phyloP scores from a whole-genome alignment of 2,329 filamentous ascomycete species.

The Pseudonectria foliicola region DNA sequence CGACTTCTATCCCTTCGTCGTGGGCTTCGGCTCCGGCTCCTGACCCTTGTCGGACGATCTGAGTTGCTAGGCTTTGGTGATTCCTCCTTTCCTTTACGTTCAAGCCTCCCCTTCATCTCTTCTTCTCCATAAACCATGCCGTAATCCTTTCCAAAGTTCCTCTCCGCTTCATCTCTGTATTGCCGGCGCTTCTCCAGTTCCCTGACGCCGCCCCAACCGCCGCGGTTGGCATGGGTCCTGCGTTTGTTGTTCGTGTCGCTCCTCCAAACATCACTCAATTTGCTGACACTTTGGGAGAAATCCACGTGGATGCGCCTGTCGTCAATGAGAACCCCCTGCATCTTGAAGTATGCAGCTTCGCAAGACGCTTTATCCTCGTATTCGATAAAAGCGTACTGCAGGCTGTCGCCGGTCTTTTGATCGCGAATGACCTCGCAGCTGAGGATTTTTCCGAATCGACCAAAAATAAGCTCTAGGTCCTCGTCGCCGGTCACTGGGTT shows the following conservation, averaged over 20 bases:
- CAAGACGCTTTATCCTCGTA: conserved; percentile 89
- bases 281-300: conserved; percentile 90
- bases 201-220: conserved; percentile 86
- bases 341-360: conserved; percentile 95
- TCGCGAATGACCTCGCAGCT: conserved; percentile 96
- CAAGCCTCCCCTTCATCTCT: conserved; percentile 50
- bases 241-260: conserved; percentile 79
- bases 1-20: conserved; percentile 10
- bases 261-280: conserved; percentile 84
- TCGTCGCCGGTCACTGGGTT: conserved; percentile 95
- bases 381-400: conserved; percentile 98
- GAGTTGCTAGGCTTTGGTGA: conserved; percentile 5
- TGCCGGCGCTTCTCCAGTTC: conserved; percentile 86
- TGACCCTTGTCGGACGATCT: conserved; percentile 1
- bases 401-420: conserved; percentile 84
- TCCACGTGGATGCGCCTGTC: conserved; percentile 97
- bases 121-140: conserved; percentile 76
- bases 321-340: conserved; percentile 95
- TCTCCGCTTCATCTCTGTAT: conserved; percentile 63
- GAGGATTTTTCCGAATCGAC: conserved; percentile 88
- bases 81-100: conserved; percentile 29
- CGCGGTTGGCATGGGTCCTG: conserved; percentile 45
- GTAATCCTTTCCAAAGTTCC: conserved; percentile 46
- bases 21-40: conserved; percentile 20
- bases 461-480: conserved; percentile 92